A percentile compares a stretch with the other conserved stretches of the same genome.
These are phyloP conservation scores for Yamadazyma spencermartinsiae DNA, from an alignment of 1,139 yeast species.

Conservation along the genomic window DNA sequence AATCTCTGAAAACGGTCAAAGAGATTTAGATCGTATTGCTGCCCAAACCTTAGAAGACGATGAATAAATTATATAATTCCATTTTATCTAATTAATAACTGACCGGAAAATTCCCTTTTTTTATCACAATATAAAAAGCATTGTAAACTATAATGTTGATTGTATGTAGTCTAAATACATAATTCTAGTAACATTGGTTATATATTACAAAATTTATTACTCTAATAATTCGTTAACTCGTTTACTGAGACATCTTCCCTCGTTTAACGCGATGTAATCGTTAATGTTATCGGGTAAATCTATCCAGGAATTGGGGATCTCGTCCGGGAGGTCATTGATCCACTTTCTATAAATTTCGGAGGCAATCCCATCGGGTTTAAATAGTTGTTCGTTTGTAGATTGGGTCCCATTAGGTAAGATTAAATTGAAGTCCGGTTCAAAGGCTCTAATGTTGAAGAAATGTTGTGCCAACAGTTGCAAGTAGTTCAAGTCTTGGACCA, in stretches of 20 bases:
- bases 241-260: slow-evolving; percentile 2
- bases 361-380: slow-evolving; percentile 50
- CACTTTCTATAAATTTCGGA: slow-evolving; percentile 44
- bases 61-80: slow-evolving; percentile 42
- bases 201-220: slow-evolving; percentile 3
- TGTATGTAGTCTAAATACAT: slow-evolving; percentile 14
- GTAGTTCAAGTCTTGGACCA: slow-evolving; percentile 41
- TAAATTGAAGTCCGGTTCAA: slow-evolving; percentile 29
- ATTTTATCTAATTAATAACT: slow-evolving; percentile 4
- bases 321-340: slow-evolving; percentile 57
- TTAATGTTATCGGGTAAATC: slow-evolving; percentile 49
- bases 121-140: slow-evolving; percentile 14
- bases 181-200: slow-evolving; percentile 6
- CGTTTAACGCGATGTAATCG: slow-evolving; percentile 1
- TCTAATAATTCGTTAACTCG: slow-evolving; percentile 10
- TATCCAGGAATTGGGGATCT: slow-evolving; percentile 64
- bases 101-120: slow-evolving; percentile 2
- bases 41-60: slow-evolving; percentile 92
- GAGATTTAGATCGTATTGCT: slow-evolving; percentile 99
- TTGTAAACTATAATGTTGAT: slow-evolving; percentile 19
- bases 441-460: slow-evolving; percentile 29
- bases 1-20: slow-evolving; percentile 99
- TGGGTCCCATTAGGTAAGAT: slow-evolving; percentile 20
- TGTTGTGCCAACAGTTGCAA: slow-evolving; percentile 24
- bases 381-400: slow-evolving; percentile 16